Conservation (phyloP, 768 basidiomycete genomes). For the Dentipellis fragilis region DNA sequence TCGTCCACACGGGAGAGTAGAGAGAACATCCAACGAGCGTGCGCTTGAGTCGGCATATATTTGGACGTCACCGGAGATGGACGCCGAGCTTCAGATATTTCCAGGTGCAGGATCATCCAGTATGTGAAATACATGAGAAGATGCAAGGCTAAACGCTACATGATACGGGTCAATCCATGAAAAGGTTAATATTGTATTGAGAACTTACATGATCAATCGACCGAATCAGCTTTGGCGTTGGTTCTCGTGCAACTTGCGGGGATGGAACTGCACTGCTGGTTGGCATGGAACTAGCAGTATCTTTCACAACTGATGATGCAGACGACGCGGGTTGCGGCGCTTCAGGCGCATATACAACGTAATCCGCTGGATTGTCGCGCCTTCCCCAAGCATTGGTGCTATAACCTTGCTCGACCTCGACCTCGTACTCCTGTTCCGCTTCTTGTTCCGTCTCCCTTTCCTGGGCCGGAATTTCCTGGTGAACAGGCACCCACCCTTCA, state of each 20-base stretch:
- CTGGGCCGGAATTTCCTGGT: neutral
- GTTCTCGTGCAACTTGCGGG: neutral
- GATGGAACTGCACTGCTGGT: neutral
- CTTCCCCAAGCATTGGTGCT: neutral
- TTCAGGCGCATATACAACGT: neutral
- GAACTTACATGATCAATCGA: conserved; percentile 57
- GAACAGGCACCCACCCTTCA: conserved; percentile 1
- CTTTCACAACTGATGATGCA: neutral
- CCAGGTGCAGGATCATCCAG: conserved; percentile 62
- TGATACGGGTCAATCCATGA: conserved; percentile 6
- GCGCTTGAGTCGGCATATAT: conserved; percentile 36
- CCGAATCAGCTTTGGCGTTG: neutral
- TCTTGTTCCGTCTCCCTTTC: neutral
- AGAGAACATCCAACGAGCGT: conserved; percentile 72
- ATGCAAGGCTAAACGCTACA: conserved; percentile 59
- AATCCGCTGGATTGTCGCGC: neutral
- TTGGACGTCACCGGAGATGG: conserved; percentile 18
- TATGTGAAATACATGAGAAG: conserved; percentile 77
- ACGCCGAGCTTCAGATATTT: conserved; percentile 13
- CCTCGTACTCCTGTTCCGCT: neutral
- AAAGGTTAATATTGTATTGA: neutral
- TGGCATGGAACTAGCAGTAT: neutral
- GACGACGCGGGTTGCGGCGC: no score
- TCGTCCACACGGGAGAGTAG: conserved; percentile 64
- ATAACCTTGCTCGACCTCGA: neutral